phyloP scores from a whole-genome alignment of 768 basidiomycete genomes.

The Hortiboletus flavorubellus region DNA sequence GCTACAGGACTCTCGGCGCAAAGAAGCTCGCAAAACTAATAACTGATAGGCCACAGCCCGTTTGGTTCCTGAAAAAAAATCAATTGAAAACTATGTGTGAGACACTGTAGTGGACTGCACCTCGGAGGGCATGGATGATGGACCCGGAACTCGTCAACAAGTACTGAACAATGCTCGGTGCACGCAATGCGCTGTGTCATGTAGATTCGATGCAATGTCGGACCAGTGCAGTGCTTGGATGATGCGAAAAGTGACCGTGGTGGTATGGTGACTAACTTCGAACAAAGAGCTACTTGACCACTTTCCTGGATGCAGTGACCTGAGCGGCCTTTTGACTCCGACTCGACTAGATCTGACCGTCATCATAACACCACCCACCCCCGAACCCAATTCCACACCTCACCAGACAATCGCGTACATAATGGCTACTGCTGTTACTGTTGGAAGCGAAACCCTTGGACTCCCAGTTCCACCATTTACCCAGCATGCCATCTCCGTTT shows the following conservation, averaged over 20 bases:
- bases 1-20: background rate
- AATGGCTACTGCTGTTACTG: constrained; percentile 6
- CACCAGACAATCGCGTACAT: background rate
- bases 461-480: constrained; percentile 61
- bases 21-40: background rate
- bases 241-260: background rate
- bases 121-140: background rate
- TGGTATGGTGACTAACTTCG: no score
- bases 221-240: background rate
- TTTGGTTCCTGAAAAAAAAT: background rate
- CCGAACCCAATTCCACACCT: background rate
- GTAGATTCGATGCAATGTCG: background rate
- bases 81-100: background rate
- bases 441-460: constrained; percentile 36
- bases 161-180: no score
- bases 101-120: background rate
- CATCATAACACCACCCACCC: background rate
- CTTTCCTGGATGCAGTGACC: no score
- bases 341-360: background rate
- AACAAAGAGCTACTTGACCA: no score
- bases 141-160: background rate
- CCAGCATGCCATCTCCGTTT: constrained; percentile 92
- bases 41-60: background rate
- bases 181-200: background rate
- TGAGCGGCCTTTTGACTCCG: no score